phyloP scores from a whole-genome alignment of 2,329 filamentous ascomycete species.

The Calycina herbarum region DNA sequence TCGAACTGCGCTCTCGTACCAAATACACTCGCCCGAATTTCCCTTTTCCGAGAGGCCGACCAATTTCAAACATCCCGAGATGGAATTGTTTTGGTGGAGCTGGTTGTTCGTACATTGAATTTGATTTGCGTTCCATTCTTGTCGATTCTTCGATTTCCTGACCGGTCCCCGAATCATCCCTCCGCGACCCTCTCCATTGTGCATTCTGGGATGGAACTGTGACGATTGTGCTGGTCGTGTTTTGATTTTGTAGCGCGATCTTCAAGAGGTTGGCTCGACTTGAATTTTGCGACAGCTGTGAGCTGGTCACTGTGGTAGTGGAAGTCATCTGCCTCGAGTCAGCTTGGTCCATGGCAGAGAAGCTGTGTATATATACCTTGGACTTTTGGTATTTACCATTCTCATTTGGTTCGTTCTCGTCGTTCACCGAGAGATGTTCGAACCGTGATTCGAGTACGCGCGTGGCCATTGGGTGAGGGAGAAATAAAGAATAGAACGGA shows the following conservation, averaged over 20 bases:
- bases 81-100: constrained; percentile 63
- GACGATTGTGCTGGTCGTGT: constrained; percentile 65
- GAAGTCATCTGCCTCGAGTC: constrained; percentile 41
- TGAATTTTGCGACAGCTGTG: constrained; percentile 50
- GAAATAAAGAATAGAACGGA: not conserved
- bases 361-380: constrained; percentile 61
- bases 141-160: constrained; percentile 50
- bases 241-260: constrained; percentile 78
- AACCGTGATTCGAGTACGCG: constrained; percentile 82
- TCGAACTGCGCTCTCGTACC: constrained; percentile 65
- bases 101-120: constrained; percentile 58
- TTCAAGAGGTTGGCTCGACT: constrained; percentile 83
- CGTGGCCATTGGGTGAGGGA: constrained; percentile 58
- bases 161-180: constrained; percentile 46
- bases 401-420: constrained; percentile 73
- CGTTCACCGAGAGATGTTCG: constrained; percentile 84
- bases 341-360: constrained; percentile 27
- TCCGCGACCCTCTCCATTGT: constrained; percentile 49
- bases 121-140: constrained; percentile 51
- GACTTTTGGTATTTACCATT: constrained; percentile 65
- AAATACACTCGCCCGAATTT: constrained; percentile 75
- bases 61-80: constrained; percentile 75
- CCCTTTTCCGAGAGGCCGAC: constrained; percentile 70
- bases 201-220: constrained; percentile 67
- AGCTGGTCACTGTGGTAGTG: constrained; percentile 22